These are phyloP conservation scores for Sedum album DNA, from an alignment of 164 flowering plant genomes.

Conservation along the genomic window DNA sequence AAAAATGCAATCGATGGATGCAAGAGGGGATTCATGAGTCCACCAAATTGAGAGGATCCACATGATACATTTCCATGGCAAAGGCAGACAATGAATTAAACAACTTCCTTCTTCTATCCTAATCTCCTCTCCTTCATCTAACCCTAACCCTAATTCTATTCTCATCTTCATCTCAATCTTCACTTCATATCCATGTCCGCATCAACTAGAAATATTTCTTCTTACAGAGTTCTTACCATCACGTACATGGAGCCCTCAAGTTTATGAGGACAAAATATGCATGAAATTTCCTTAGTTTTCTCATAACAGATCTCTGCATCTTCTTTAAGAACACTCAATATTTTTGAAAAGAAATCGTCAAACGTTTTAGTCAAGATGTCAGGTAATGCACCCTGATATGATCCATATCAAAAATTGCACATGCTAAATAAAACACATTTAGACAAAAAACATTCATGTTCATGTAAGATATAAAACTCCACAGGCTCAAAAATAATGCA, in stretches of 20 bases:
- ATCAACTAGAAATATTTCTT: background rate
- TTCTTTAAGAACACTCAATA: conserved; percentile 17
- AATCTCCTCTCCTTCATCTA: no score
- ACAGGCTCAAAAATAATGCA: background rate
- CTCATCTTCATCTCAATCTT: no score
- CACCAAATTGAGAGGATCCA: no score
- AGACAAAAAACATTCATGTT: background rate
- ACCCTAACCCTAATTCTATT: no score
- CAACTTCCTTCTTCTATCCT: no score
- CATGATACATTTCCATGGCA: no score
- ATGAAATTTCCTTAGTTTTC: conserved; percentile 26
- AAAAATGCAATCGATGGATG: no score
- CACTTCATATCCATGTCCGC: no score
- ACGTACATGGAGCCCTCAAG: conserved; percentile 43
- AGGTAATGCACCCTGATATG: conserved; percentile 41
- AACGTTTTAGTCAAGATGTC: conserved; percentile 28
- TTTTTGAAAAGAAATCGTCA: conserved; percentile 22
- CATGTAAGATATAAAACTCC: background rate
- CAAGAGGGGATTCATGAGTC: no score
- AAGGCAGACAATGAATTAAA: no score
- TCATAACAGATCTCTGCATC: conserved; percentile 26
- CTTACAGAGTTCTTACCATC: conserved; percentile 24
- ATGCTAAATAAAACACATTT: background rate
- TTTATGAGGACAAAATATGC: conserved; percentile 38
- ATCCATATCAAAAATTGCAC: background rate